Evolutionary conservation across 2,329 filamentous ascomycete genomes (phyloP), one percentile per base, ranked within the genome.

Genomic region (Aspergillus candidus): DNA sequence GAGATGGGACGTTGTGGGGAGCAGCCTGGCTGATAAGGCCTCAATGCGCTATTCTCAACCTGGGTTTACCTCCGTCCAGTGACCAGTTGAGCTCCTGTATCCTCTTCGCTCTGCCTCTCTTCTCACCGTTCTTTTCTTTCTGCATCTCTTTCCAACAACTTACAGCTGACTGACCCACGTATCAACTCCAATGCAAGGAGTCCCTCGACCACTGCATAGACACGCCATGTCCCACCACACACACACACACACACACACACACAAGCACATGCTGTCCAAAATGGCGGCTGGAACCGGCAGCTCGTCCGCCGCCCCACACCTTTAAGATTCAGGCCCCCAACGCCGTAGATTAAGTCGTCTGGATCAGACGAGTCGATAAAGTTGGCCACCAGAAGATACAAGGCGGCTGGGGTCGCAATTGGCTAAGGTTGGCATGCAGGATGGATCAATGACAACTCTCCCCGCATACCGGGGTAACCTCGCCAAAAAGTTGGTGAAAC

Each of bases 381-480:
- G 35, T 27, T 7, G 35, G 35, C 14, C 11, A 17, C 35, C 7
- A 18, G 14, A 29, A 29, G 22, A 15, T 27, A 27, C 22, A 27
- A 6, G 22, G 3, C 22, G 22, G 22, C 7, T 27, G 22, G 6
- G 22, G 5, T 27, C 22, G 22, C 36, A 18, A 38, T 38, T 38
- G 36, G 36, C 18, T 17, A 11, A 38, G 4, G 10, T 22, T 39
- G 11, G 27, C 11, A 39, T 17, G 27, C 27, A 30, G 37, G 6
- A 30, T 38, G 38, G 22, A 10, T 27, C 22, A 29, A 35, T 35
- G n/a, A 15, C 15, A 27, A 35, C 18, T 7, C 31, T 18, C 46
- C 43, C 46, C 46, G 35, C 46, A 41, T 43, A 42, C 46, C 34
- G 46, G 46, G 46, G 46, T 48, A 43, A 43, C 42, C 34, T 48